phyloP scores from a whole-genome alignment of 257 asterid genomes.

The Echium plantagineum region DNA sequence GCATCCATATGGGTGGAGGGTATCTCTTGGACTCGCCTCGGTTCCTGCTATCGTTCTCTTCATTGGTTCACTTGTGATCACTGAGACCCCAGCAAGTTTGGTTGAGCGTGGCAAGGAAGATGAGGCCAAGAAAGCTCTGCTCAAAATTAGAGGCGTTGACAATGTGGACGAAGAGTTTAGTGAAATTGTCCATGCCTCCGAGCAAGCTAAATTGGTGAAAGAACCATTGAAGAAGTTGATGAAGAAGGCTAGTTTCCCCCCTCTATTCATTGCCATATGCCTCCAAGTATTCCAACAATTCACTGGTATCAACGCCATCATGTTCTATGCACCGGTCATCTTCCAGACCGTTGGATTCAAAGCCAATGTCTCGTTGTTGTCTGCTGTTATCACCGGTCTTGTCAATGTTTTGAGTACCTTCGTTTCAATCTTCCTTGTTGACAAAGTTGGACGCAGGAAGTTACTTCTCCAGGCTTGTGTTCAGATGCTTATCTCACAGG shows the following conservation, averaged over 20 bases:
- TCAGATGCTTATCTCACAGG: conserved; percentile 34
- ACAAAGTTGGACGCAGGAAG: conserved; percentile 23
- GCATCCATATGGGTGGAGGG: conserved; percentile 62
- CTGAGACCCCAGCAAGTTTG: conserved; percentile 67
- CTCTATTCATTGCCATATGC: conserved; percentile 17
- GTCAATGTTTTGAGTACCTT: conserved; percentile 25
- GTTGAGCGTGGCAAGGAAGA: conserved; percentile 30
- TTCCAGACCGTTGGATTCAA: conserved; percentile 30
- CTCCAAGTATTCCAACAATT: conserved; percentile 26
- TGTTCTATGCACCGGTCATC: conserved; percentile 35
- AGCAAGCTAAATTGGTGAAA: conserved; percentile 29
- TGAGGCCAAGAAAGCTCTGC: conserved; percentile 29
- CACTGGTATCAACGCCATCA: conserved; percentile 37
- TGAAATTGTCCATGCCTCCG: conserved; percentile 37
- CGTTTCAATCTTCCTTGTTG: conserved; percentile 21
- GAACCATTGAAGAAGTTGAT: conserved; percentile 37
- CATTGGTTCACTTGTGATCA: conserved; percentile 40
- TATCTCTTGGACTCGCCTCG: conserved; percentile 50
- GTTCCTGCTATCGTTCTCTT: conserved; percentile 39
- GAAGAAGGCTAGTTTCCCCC: conserved; percentile 32
- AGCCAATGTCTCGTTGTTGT: conserved; percentile 13
- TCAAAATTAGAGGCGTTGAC: conserved; percentile 43
- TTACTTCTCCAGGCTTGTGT: conserved; percentile 29
- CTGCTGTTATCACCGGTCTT: conserved; percentile 22
- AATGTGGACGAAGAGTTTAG: conserved; percentile 45